Conservation (phyloP, 23 red algal species). For the Cyanidioschyzon merolae region DNA sequence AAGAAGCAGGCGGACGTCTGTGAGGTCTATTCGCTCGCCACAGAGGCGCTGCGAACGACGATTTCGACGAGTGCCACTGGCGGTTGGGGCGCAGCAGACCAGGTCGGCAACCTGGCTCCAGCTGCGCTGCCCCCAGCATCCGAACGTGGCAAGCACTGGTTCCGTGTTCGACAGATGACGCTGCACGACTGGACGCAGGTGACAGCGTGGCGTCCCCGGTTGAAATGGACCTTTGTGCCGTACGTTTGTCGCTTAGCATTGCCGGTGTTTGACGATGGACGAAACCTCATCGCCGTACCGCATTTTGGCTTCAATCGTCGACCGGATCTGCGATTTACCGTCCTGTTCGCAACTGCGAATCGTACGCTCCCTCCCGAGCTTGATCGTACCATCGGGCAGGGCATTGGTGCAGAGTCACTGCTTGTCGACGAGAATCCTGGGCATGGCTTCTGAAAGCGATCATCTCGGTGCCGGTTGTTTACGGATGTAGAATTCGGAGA, state of each 20-base stretch:
- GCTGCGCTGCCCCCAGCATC: background rate
- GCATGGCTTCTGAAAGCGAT: too few relatives aligned
- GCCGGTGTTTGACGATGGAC: slow-evolving; percentile 6
- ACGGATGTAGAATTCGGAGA: too few relatives aligned
- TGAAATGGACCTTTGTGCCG: slow-evolving; percentile 7
- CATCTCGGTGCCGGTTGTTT: too few relatives aligned
- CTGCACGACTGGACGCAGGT: slow-evolving; percentile 1
- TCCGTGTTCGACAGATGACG: slow-evolving; percentile 3
- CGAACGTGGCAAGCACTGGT: background rate
- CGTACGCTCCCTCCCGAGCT: background rate
- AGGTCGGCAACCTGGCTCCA: background rate
- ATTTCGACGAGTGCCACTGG: background rate
- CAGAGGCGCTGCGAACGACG: background rate
- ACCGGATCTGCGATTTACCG: background rate
- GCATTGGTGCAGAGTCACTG: background rate
- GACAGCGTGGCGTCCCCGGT: background rate
- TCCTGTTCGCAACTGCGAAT: background rate
- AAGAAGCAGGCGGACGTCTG: background rate
- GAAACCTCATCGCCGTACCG: background rate
- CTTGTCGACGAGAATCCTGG: too few relatives aligned
- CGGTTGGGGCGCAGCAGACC: background rate
- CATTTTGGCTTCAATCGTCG: slow-evolving; percentile 11
- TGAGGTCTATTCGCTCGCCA: background rate
- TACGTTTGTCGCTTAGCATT: slow-evolving; percentile 6
- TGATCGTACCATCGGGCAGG: background rate